phyloP scores from a whole-genome alignment of 2,329 filamentous ascomycete genomes.

The Geosmithia putterillii region DNA sequence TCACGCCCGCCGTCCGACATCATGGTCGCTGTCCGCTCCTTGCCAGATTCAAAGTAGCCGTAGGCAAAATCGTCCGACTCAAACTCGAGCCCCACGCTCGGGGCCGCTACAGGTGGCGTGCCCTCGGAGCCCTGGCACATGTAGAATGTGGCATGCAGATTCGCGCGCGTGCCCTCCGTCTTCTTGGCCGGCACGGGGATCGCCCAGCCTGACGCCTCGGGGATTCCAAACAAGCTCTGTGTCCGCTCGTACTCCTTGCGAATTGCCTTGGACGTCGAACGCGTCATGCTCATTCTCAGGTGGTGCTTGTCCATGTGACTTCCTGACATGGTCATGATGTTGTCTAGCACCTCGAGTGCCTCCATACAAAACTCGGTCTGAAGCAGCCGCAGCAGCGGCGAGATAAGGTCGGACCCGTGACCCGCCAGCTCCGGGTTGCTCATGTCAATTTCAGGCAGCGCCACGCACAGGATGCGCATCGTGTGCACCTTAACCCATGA shows the following conservation, averaged over 20 bases:
- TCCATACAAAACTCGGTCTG: conserved; percentile 92
- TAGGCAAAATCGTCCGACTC: conserved; percentile 79
- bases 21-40: conserved; percentile 78
- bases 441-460: conserved; percentile 90
- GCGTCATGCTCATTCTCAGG: conserved; percentile 95
- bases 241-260: conserved; percentile 92
- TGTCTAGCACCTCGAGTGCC: conserved; percentile 81
- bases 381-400: conserved; percentile 74
- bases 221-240: conserved; percentile 91
- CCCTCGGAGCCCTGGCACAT: conserved; percentile 66
- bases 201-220: conserved; percentile 91
- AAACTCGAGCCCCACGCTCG: conserved; percentile 84
- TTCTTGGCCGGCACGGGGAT: conserved; percentile 87
- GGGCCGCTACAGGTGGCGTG: conserved; percentile 42
- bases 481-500: conserved; percentile 88
- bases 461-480: conserved; percentile 75
- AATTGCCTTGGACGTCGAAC: conserved; percentile 70
- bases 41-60: conserved; percentile 56
- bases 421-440: conserved; percentile 77
- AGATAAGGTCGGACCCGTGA: conserved; percentile 90
- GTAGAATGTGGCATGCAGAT: conserved; percentile 94
- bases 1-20: conserved; percentile 73
- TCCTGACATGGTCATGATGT: conserved; percentile 88
- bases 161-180: conserved; percentile 73
- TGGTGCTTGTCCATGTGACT: conserved; percentile 91